These are phyloP conservation scores for Bidens hawaiensis DNA, from an alignment of 140 eudicot genomes.

Conservation along the genomic window DNA sequence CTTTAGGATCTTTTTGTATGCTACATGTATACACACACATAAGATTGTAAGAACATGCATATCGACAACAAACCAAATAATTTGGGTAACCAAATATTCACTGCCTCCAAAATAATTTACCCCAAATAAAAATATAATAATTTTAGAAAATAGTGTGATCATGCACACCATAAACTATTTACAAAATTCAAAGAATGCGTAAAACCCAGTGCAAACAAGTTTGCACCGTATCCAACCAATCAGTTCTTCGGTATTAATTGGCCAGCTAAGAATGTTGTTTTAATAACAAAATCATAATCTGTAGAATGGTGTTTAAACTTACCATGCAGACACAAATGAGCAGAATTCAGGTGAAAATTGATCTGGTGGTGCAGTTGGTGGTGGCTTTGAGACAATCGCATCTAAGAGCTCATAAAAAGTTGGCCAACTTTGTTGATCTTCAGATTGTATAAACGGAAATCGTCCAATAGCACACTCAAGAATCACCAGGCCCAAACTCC, in stretches of 20 bases:
- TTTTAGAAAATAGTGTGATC: not conserved
- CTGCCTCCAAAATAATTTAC: not conserved
- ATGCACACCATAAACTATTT: not conserved
- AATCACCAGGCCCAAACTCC: constrained; percentile 97
- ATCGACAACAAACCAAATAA: not conserved
- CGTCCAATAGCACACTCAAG: constrained; percentile 97
- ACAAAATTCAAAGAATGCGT: not conserved
- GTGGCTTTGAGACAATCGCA: constrained; percentile 84
- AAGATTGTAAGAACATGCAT: not conserved
- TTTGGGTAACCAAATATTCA: not conserved
- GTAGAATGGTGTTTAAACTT: constrained; percentile 14
- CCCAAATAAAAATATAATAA: not conserved
- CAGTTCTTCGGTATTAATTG: too few species aligned
- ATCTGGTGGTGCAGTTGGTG: constrained; percentile 91
- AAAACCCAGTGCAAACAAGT: not conserved
- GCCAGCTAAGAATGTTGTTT: too few species aligned
- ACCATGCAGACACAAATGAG: constrained; percentile 91
- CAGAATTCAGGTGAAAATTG: constrained; percentile 99
- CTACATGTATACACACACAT: constrained; percentile 38
- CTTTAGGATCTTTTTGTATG: constrained; percentile 86
- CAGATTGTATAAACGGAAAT: constrained; percentile 88
- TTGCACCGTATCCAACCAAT: too few species aligned
- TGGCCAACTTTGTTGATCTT: constrained; percentile 78
- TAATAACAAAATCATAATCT: not conserved
- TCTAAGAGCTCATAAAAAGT: constrained; percentile 91